Evolutionary conservation across 1,284 basidiomycete species (phyloP).

Genomic region (Ganoderma resinaceum): DNA sequence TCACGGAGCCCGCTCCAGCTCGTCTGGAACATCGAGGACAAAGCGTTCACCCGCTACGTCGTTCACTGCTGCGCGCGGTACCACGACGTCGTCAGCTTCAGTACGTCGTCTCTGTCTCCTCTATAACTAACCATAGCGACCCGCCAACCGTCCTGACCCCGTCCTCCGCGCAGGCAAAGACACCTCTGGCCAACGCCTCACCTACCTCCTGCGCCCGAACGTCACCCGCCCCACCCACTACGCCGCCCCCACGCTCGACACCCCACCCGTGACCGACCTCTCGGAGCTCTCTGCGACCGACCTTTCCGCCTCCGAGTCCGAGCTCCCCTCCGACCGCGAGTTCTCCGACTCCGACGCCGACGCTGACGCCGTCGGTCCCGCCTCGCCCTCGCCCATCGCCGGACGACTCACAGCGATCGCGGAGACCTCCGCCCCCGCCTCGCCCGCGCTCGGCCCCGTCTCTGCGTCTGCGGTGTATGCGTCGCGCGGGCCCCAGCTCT

Average conservation of each 20-base stretch:
- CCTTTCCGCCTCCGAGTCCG: constrained; percentile 51
- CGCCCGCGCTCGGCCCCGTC: constrained; percentile 20
- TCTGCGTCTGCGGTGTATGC: constrained; percentile 14
- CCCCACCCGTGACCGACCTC: constrained; percentile 74
- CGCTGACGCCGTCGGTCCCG: constrained; percentile 36
- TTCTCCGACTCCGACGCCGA: constrained; percentile 52
- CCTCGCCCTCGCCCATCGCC: constrained; percentile 22
- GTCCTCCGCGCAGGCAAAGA: constrained; percentile 65
- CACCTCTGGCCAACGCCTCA: constrained; percentile 63
- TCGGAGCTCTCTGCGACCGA: constrained; percentile 42
- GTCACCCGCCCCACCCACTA: constrained; percentile 63
- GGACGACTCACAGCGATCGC: constrained; percentile 42
- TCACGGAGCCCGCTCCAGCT: constrained; percentile 69
- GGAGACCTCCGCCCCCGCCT: constrained; percentile 33
- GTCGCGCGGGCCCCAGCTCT: constrained; percentile 3
- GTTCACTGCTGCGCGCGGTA: constrained; percentile 84
- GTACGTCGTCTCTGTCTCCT: constrained; percentile 51
- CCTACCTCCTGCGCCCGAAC: constrained; percentile 80
- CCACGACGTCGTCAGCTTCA: constrained; percentile 80
- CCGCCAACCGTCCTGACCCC: neutral
- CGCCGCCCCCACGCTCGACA: constrained; percentile 56
- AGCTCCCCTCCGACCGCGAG: constrained; percentile 58
- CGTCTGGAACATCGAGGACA: constrained; percentile 72
- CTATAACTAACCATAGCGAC: neutral
- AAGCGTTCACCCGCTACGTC: constrained; percentile 77